Evolutionary conservation across 768 basidiomycete species (phyloP), one percentile per base, ranked within the genome.

Genomic region (Lentinus tigrinus): DNA sequence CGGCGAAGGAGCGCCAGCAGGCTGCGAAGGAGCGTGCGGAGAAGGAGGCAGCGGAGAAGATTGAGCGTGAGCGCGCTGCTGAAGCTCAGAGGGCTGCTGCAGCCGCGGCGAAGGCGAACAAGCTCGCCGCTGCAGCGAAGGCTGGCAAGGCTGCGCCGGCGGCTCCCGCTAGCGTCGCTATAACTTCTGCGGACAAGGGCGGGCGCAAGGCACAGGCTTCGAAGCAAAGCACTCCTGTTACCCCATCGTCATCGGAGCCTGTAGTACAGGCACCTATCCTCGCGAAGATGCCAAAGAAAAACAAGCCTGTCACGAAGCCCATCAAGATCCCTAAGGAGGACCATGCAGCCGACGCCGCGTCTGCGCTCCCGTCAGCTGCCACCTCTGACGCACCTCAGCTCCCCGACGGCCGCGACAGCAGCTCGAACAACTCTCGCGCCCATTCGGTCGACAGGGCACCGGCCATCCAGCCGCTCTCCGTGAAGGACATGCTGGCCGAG

Each of bases 221-320:
- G 52, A 74, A 73, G 61, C 62, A 59, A 43, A 57, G 31, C 31
- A 31, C 62, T 47, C 37, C 63, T 21, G 65, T 63, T 40, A 16
- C 44, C 1, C 28, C 64, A 17, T 21, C 60, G 21, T 36, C 43
- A 13, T 61, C 69, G 23, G 73, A 70, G 42, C 63, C 76, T n/a
- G 67, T 72, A 4, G 65, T 77, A 3, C 91, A 91, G 66, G 85
- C 84, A 11, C 89, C 91, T 17, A 81, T 93, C 34, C 75, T 91
- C 39, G 91, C 91, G 23, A 91, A 87, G 71, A 86, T 90, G 72
- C 88, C 91, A 5, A 93, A 91, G 78, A 93, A 93, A 72, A 89
- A 77, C 65, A 91, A 87, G 65, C 87, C 88, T 0, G 63, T 78
- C 43, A 58, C 82, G 50, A 88, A 85, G 64, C 78, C 81, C 11